Conservation (phyloP, 2,329 filamentous ascomycete species). For the Aspergillus latus region DNA sequence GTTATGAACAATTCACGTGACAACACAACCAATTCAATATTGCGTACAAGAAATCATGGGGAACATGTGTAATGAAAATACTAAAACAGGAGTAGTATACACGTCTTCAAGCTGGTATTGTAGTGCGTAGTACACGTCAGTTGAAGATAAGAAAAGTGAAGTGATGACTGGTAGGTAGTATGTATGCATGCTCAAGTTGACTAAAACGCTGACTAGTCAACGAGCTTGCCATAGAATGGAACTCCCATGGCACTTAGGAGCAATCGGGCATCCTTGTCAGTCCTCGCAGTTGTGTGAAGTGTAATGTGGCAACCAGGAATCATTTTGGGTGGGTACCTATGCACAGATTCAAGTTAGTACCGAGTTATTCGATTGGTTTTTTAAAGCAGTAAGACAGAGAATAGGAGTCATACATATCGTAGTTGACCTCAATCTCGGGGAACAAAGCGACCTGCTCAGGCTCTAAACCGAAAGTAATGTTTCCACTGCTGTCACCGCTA, state of each 20-base stretch:
- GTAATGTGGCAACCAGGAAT: constrained; percentile 85
- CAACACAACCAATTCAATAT: neutral
- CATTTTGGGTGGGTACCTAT: constrained; percentile 67
- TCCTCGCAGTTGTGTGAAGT: constrained; percentile 79
- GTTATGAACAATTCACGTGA: no score
- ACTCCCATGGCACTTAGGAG: constrained; percentile 71
- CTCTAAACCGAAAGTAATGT: constrained; percentile 78
- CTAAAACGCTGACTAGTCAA: constrained; percentile 44
- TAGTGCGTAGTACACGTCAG: constrained; percentile 5
- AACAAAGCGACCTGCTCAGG: constrained; percentile 77
- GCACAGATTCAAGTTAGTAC: neutral
- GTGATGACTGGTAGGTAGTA: neutral
- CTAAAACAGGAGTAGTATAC: constrained; percentile 22
- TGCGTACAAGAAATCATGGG: neutral
- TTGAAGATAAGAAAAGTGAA: neutral
- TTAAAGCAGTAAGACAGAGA: constrained; percentile 6
- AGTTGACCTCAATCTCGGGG: constrained; percentile 93
- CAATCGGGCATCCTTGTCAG: constrained; percentile 79
- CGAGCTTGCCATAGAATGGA: constrained; percentile 77
- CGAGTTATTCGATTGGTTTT: neutral
- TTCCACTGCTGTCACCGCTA: constrained; percentile 84
- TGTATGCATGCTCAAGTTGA: neutral
- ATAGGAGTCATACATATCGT: constrained; percentile 68
- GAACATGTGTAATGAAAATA: constrained; percentile 14
- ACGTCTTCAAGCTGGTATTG: neutral